Evolutionary conservation across 1,284 basidiomycete species (phyloP).

Genomic region (Phellinidium pouzarii): DNA sequence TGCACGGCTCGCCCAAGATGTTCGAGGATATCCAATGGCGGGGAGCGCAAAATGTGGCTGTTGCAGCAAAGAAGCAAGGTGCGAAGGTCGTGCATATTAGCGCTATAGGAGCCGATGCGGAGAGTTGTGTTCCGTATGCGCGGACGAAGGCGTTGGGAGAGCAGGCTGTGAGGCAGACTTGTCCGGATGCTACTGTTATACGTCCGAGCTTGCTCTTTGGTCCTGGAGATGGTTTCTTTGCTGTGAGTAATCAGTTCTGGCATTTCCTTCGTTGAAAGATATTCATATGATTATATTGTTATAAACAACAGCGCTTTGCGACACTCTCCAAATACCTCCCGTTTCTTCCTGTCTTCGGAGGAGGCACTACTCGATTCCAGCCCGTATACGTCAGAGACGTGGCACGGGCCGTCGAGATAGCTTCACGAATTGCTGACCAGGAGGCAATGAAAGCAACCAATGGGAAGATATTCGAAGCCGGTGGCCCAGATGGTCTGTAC

Average conservation of each 20-base stretch:
- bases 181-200: slow-evolving; percentile 52
- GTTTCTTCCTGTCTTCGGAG: slow-evolving; percentile 65
- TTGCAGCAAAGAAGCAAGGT: slow-evolving; percentile 36
- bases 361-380: slow-evolving; percentile 60
- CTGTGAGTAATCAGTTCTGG: slow-evolving; percentile 34
- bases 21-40: slow-evolving; percentile 58
- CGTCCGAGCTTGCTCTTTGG: slow-evolving; percentile 68
- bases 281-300: not conserved
- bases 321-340: slow-evolving; percentile 51
- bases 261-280: slow-evolving; percentile 2
- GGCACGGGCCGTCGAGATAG: slow-evolving; percentile 51
- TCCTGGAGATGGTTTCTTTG: slow-evolving; percentile 67
- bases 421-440: slow-evolving; percentile 38
- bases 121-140: slow-evolving; percentile 43
- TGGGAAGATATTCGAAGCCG: slow-evolving; percentile 61
- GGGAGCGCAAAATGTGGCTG: slow-evolving; percentile 59
- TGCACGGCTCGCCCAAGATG: slow-evolving; percentile 45
- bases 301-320: slow-evolving; percentile 47
- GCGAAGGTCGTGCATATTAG: slow-evolving; percentile 57
- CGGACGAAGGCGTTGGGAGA: slow-evolving; percentile 64
- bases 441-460: slow-evolving; percentile 35
- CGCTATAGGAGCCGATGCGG: slow-evolving; percentile 50
- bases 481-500: slow-evolving; percentile 55
- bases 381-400: slow-evolving; percentile 66
- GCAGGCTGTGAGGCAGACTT: slow-evolving; percentile 38